Evolutionary conservation across 208 protist species (phyloP).

Genomic region (Phytomonas sp.): DNA sequence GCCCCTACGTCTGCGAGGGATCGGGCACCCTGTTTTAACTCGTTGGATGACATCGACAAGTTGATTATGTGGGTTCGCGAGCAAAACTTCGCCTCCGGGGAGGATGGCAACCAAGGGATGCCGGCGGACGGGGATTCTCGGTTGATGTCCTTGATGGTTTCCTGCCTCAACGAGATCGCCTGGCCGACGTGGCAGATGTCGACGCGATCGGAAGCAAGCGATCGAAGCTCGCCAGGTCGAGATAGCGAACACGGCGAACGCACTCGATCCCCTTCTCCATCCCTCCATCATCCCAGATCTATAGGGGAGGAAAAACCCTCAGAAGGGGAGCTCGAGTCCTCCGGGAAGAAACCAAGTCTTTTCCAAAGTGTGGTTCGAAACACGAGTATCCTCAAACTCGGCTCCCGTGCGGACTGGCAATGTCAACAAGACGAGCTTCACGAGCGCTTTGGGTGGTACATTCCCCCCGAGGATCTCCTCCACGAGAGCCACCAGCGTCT

Average conservation of each 20-base stretch:
- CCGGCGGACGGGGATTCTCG: background rate
- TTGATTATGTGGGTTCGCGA: background rate
- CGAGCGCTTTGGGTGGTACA: slow-evolving; percentile 68
- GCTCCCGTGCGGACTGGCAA: background rate
- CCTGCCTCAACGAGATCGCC: background rate
- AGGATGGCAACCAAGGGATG: background rate
- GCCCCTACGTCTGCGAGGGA: background rate
- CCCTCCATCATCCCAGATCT: background rate
- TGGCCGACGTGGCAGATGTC: background rate
- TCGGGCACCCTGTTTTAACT: background rate
- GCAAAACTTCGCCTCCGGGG: background rate
- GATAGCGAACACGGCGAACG: background rate
- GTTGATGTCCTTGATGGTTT: background rate
- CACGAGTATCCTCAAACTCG: background rate
- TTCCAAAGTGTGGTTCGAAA: background rate
- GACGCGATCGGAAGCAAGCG: background rate
- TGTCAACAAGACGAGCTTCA: slow-evolving; percentile 19
- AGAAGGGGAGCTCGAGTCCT: background rate
- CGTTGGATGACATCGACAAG: background rate
- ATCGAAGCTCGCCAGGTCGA: background rate
- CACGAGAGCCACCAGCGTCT: slow-evolving; percentile 67
- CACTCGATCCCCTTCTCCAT: background rate
- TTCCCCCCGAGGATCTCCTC: slow-evolving; percentile 63
- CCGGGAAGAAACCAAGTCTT: background rate
- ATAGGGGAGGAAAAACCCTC: background rate